Percentiles rank a stretch among this genome's conserved stretches.
Conservation (phyloP, 352 stramenopile genomes). For the Pythium biforme region DNA sequence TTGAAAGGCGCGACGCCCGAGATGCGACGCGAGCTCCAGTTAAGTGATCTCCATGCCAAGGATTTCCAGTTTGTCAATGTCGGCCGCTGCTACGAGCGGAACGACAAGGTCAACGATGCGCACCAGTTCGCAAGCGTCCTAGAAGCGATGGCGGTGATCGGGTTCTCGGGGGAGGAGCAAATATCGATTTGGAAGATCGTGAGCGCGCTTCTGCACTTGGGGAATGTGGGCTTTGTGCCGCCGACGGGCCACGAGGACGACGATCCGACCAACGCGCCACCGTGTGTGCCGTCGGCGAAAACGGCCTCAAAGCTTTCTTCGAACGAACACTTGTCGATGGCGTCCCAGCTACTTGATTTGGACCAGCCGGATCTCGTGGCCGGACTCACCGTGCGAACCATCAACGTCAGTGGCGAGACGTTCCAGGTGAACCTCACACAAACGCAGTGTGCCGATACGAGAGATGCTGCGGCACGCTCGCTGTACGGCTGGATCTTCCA, state of each 20-base stretch:
- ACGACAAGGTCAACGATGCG: conserved; percentile 64
- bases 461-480: conserved; percentile 72
- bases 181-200: conserved; percentile 64
- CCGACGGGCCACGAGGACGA: conserved; percentile 55
- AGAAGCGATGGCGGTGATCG: conserved; percentile 71
- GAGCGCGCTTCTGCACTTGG: conserved; percentile 77
- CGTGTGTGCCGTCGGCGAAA: conserved; percentile 34
- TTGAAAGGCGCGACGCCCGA: conserved; percentile 47
- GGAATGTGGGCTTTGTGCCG: conserved; percentile 73
- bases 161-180: conserved; percentile 63
- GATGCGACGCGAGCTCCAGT: conserved; percentile 42
- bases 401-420: conserved; percentile 64
- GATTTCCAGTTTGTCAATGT: conserved; percentile 73
- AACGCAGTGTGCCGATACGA: conserved; percentile 61
- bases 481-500: conserved; percentile 85
- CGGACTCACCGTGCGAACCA: conserved; percentile 63
- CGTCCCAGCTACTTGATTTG: conserved; percentile 44
- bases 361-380: conserved; percentile 48
- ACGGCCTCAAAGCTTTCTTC: conserved; percentile 39
- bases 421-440: conserved; percentile 67
- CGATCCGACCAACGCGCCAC: conserved; percentile 41
- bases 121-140: conserved; percentile 61
- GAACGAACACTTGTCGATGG: conserved; percentile 39
- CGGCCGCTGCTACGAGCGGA: conserved; percentile 61
- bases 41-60: conserved; percentile 35